These are phyloP conservation scores for Wickerhamiella azyma DNA, from an alignment of 805 yeast species.

Conservation along the genomic window DNA sequence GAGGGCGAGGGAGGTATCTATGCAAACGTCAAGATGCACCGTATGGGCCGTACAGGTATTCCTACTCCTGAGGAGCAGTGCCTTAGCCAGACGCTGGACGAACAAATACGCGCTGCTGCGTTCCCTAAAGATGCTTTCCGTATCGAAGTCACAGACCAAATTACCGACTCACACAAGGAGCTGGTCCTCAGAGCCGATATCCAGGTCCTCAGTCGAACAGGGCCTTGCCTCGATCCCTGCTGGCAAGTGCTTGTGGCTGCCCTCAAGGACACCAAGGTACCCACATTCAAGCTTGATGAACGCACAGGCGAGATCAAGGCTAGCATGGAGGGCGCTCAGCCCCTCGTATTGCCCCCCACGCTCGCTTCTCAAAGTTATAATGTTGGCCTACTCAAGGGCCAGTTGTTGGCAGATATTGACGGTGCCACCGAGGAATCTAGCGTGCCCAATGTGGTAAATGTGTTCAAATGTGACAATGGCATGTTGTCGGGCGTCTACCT, in stretches of 20 bases:
- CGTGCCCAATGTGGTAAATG: slow-evolving; percentile 39
- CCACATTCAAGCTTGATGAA: slow-evolving; percentile 50
- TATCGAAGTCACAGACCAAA: slow-evolving; percentile 20
- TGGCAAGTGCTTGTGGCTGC: slow-evolving; percentile 59
- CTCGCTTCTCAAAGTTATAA: slow-evolving; percentile 29
- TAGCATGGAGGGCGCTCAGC: slow-evolving; percentile 34
- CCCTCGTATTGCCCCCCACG: slow-evolving; percentile 30
- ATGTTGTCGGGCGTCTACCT: slow-evolving; percentile 9
- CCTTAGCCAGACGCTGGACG: slow-evolving; percentile 50
- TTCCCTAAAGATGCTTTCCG: slow-evolving; percentile 32
- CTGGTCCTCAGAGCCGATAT: slow-evolving; percentile 58
- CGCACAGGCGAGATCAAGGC: slow-evolving; percentile 34
- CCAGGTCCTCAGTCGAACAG: slow-evolving; percentile 65
- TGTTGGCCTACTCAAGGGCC: slow-evolving; percentile 40
- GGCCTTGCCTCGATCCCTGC: slow-evolving; percentile 67
- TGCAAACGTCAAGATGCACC: slow-evolving; percentile 62
- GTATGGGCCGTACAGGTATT: slow-evolving; percentile 57
- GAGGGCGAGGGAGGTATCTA: slow-evolving; percentile 38
- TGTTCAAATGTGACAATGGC: slow-evolving; percentile 25
- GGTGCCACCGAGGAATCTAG: slow-evolving; percentile 72
- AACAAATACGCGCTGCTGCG: slow-evolving; percentile 44
- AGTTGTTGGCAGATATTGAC: slow-evolving; percentile 59
- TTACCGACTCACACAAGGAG: slow-evolving; percentile 27
- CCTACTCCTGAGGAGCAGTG: slow-evolving; percentile 81
- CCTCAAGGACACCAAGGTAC: slow-evolving; percentile 44